phyloP scores from a whole-genome alignment of 2,329 filamentous ascomycete species.

The Fusarium sp. region DNA sequence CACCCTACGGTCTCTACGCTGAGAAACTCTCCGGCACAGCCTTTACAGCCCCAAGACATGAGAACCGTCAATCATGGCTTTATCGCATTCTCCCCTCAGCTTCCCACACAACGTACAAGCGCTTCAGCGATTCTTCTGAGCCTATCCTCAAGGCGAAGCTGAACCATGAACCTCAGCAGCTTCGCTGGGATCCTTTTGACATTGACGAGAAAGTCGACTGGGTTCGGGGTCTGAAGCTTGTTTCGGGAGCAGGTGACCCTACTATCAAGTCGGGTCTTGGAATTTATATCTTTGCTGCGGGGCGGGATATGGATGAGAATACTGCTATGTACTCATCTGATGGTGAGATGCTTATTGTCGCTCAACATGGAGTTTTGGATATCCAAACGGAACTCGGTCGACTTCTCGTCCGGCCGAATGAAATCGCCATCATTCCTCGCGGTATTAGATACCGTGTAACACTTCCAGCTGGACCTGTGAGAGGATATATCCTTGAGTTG shows the following conservation, averaged over 20 bases:
- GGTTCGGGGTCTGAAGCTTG: constrained; percentile 69
- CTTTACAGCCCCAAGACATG: constrained; percentile 75
- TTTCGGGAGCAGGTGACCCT: constrained; percentile 83
- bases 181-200: constrained; percentile 85
- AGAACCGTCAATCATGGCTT: constrained; percentile 78
- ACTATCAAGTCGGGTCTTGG: constrained; percentile 83
- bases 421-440: constrained; percentile 80
- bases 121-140: background rate
- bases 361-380: constrained; percentile 78
- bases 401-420: constrained; percentile 79
- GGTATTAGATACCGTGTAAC: constrained; percentile 78
- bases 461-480: constrained; percentile 67
- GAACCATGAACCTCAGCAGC: constrained; percentile 73
- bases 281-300: constrained; percentile 83
- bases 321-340: constrained; percentile 87
- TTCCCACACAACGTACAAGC: constrained; percentile 63
- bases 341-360: constrained; percentile 80
- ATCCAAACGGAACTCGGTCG: constrained; percentile 81
- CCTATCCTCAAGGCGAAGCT: constrained; percentile 41
- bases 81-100: constrained; percentile 75
- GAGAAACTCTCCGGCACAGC: constrained; percentile 80
- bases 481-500: constrained; percentile 80
- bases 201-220: constrained; percentile 70
- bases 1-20: constrained; percentile 80
- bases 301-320: constrained; percentile 76